Evolutionary conservation across 176 grass and related monocot genomes (phyloP).

Genomic region (Triticum timopheevii): DNA sequence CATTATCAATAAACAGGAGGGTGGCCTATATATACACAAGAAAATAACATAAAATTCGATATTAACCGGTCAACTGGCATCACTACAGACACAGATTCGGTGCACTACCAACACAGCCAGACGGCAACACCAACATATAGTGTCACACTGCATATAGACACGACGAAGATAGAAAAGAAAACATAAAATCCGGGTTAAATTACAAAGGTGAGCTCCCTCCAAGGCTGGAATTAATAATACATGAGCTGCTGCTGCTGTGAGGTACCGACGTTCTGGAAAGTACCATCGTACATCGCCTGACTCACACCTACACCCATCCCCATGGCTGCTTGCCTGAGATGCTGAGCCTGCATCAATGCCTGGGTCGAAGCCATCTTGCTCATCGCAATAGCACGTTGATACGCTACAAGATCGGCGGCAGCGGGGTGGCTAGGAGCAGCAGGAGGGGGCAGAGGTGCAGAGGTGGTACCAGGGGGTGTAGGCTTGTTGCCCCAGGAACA

Average conservation of each 20-base stretch:
- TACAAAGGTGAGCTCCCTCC: background rate
- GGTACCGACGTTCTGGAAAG: slow-evolving; percentile 45
- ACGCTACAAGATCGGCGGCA: slow-evolving; percentile 41
- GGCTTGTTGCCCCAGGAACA: slow-evolving; percentile 96
- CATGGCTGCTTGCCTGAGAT: slow-evolving; percentile 73
- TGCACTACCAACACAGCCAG: background rate
- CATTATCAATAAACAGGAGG: background rate
- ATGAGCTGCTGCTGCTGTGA: slow-evolving; percentile 47
- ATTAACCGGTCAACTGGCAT: slow-evolving; percentile 8
- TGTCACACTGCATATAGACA: slow-evolving; percentile 9
- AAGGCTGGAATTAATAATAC: slow-evolving; percentile 57
- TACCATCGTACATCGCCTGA: slow-evolving; percentile 68
- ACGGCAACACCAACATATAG: background rate
- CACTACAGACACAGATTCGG: background rate
- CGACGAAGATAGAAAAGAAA: background rate
- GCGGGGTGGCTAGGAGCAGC: slow-evolving; percentile 38
- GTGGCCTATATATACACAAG: background rate
- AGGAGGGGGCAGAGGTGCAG: slow-evolving; percentile 64
- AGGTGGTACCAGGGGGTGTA: slow-evolving; percentile 54
- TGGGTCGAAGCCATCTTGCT: slow-evolving; percentile 63
- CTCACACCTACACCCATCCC: slow-evolving; percentile 55
- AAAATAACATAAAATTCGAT: background rate
- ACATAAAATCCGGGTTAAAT: background rate
- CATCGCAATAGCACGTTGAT: slow-evolving; percentile 51
- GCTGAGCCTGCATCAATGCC: slow-evolving; percentile 55